Evolutionary conservation across 805 yeast species (phyloP), one percentile per base, ranked within the genome.

Genomic region (Kodamaea sagamina): DNA sequence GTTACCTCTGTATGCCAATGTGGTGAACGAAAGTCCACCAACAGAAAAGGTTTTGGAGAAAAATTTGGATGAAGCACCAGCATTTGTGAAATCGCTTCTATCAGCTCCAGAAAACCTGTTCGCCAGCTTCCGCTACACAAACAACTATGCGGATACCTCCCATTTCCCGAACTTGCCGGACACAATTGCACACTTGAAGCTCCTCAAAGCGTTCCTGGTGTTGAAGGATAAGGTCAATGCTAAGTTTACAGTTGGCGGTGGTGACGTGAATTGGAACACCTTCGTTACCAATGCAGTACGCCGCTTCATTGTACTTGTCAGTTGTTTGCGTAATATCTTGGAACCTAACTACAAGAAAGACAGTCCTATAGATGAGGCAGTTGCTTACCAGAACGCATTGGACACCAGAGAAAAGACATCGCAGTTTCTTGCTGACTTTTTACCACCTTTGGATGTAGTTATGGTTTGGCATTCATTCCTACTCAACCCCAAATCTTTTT

Each of bases 381-480:
- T 10, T 4, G 17, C 15, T 15, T 29, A 13, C 19, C n/a, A 10
- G n/a, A 29, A 29, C 4, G 34, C 34, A 6, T 26, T 26, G 13
- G 29, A 26, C 6, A 6, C 29, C 12, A 26, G 29, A 26, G 29
- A 26, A n/a, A 26, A 26, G 29, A 10, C 29, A n/a, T 26, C 27
- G 8, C 18, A 25, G 7, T 18, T 29, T 29, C 19, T 39, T 15
- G 27, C 4, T 4, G n/a, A 17, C 13, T 11, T 44, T 12, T 32
- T 53, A 9, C 62, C 62, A 2, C 60, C 61, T 2, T 42, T 58
- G 36, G 63, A 58, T 39, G 52, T 58, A 2, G 12, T 55, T 15
- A 41, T 57, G 53, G 55, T 58, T 11, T 58, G 62, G 63, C 54
- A 58, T 32, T 47, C 58, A 1, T 55, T 57, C 38, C 31, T 55